phyloP scores from a whole-genome alignment of 179 eudicot species.

The Beta lomatogona region DNA sequence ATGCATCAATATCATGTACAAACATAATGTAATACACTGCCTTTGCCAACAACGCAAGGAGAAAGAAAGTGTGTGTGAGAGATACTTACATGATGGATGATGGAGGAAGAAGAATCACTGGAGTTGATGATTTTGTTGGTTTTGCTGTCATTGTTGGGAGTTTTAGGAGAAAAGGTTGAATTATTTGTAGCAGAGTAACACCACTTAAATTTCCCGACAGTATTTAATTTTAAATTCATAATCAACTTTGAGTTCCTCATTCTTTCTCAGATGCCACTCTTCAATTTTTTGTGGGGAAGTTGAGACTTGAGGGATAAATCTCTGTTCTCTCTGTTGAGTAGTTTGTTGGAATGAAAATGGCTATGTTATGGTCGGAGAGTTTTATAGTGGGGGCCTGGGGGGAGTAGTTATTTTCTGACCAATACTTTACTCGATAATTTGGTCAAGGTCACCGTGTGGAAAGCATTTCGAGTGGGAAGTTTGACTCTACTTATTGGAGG shows the following conservation, averaged over 20 bases:
- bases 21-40: too few species aligned
- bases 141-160: background rate
- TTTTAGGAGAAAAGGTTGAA: conserved; percentile 7
- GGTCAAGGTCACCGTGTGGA: background rate
- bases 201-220: background rate
- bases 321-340: background rate
- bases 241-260: background rate
- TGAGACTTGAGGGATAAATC: too few species aligned
- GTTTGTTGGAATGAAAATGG: background rate
- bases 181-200: background rate
- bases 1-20: too few species aligned
- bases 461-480: background rate
- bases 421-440: too few species aligned
- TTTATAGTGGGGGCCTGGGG: too few species aligned
- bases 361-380: too few species aligned
- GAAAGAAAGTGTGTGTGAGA: background rate
- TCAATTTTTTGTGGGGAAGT: too few species aligned
- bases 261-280: background rate
- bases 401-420: too few species aligned
- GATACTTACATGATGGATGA: conserved; percentile 11
- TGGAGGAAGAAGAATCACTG: background rate
- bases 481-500: background rate
- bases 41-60: background rate
- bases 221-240: background rate
- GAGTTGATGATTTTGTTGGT: background rate